Evolutionary conservation across 768 basidiomycete species (phyloP).

Genomic region (Boletus rubescentipes): DNA sequence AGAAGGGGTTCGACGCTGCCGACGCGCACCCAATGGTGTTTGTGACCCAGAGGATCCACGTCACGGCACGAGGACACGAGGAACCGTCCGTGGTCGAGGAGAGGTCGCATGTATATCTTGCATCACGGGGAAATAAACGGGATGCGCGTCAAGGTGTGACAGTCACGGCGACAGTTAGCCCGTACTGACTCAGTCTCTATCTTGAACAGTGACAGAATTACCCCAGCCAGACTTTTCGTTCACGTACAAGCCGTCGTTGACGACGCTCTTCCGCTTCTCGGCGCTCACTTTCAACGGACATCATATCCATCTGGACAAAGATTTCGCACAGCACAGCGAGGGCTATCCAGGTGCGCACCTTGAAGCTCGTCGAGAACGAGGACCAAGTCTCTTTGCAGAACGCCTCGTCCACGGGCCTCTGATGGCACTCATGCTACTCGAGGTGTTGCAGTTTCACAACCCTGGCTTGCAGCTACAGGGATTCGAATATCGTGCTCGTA

Average conservation of each 20-base stretch:
- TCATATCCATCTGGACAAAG: slow-evolving; percentile 78
- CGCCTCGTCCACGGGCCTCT: slow-evolving; percentile 85
- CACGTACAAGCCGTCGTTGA: slow-evolving; percentile 61
- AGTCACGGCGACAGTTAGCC: neutral
- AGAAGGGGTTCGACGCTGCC: slow-evolving; percentile 58
- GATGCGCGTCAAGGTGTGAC: slow-evolving; percentile 44
- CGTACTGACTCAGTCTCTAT: neutral
- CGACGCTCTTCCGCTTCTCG: slow-evolving; percentile 82
- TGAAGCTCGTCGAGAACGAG: neutral
- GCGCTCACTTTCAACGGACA: slow-evolving; percentile 87
- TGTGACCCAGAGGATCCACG: slow-evolving; percentile 62
- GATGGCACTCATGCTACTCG: slow-evolving; percentile 77
- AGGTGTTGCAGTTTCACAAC: slow-evolving; percentile 50
- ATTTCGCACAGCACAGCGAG: slow-evolving; percentile 63
- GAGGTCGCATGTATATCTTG: slow-evolving; percentile 68
- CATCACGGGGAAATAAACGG: slow-evolving; percentile 30
- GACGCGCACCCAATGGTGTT: slow-evolving; percentile 69
- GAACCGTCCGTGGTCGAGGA: slow-evolving; percentile 59
- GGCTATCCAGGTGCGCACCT: slow-evolving; percentile 61
- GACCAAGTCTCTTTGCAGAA: slow-evolving; percentile 40
- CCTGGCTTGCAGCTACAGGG: slow-evolving; percentile 45
- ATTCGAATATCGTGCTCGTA: slow-evolving; percentile 72
- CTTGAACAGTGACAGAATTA: slow-evolving; percentile 46
- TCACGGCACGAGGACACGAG: slow-evolving; percentile 42
- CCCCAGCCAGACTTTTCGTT: slow-evolving; percentile 61